Evolutionary conservation across 78 protist genomes (phyloP).

Genomic region (Dictyostelium brefeldianum): DNA sequence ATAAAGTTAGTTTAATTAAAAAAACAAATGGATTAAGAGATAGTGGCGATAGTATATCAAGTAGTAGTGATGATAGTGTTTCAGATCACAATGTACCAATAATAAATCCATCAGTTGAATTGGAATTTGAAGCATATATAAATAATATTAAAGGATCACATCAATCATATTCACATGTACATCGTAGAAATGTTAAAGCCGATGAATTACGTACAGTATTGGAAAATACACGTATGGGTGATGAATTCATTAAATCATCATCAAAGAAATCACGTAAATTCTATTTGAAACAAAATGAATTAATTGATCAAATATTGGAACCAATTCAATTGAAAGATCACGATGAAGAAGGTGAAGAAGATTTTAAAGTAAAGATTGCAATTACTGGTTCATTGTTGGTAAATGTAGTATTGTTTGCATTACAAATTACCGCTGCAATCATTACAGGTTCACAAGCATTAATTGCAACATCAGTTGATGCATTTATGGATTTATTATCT

Average conservation of each 20-base stretch:
- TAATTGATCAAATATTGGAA: constrained; percentile 69
- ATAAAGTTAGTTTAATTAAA: neutral
- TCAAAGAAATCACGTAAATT: constrained; percentile 51
- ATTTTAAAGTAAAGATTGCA: constrained; percentile 63
- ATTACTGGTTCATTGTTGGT: constrained; percentile 71
- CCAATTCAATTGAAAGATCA: neutral
- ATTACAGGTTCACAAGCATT: constrained; percentile 84
- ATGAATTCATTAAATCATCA: neutral
- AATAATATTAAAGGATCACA: neutral
- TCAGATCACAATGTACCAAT: neutral
- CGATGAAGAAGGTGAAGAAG: constrained; percentile 51
- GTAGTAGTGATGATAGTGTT: neutral
- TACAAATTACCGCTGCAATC: constrained; percentile 83
- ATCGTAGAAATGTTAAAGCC: constrained; percentile 22
- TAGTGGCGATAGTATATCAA: neutral
- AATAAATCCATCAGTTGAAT: neutral
- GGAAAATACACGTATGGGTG: neutral
- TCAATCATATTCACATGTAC: too few species aligned
- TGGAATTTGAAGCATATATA: neutral
- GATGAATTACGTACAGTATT: constrained; percentile 18
- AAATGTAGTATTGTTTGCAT: constrained; percentile 72
- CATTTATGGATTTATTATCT: constrained; percentile 88
- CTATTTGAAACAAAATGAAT: constrained; percentile 71
- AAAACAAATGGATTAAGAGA: neutral
- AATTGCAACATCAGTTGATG: constrained; percentile 84